Conservation (phyloP, 1,139 yeast species). For the Casaregolazyma lundiana region DNA sequence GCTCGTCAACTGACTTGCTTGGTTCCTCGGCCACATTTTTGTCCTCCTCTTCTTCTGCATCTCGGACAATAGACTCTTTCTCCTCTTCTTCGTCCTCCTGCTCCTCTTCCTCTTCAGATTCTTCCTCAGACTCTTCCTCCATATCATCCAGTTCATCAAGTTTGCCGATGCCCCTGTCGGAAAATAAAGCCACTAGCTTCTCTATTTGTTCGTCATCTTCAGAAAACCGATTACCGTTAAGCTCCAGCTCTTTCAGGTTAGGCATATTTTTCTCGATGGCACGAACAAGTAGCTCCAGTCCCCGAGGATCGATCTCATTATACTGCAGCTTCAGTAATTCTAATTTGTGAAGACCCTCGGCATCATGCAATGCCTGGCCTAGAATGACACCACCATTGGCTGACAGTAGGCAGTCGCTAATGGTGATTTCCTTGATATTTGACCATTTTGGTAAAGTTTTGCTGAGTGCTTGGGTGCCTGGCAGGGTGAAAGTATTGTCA, state of each 20-base stretch:
- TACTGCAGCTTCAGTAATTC: slow-evolving; percentile 71
- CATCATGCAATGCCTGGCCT: slow-evolving; percentile 37
- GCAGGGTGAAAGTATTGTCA: slow-evolving; percentile 87
- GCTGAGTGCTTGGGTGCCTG: slow-evolving; percentile 75
- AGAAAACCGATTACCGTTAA: slow-evolving; percentile 86
- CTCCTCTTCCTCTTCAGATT: slow-evolving; percentile 70
- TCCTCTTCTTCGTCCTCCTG: slow-evolving; percentile 62
- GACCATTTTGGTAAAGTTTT: slow-evolving; percentile 52
- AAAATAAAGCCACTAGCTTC: slow-evolving; percentile 57
- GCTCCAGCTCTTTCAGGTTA: slow-evolving; percentile 60
- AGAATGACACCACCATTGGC: slow-evolving; percentile 60
- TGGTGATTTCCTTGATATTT: slow-evolving; percentile 65
- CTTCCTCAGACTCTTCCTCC: slow-evolving; percentile 86
- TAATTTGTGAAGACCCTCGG: slow-evolving; percentile 35
- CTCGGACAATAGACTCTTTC: slow-evolving; percentile 53
- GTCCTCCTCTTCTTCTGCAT: slow-evolving; percentile 49
- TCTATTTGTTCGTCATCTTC: slow-evolving; percentile 65
- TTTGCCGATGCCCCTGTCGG: slow-evolving; percentile 71
- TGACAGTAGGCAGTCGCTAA: slow-evolving; percentile 85
- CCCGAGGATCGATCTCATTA: slow-evolving; percentile 73
- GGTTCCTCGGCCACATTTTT: slow-evolving; percentile 35
- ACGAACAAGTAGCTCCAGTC: slow-evolving; percentile 53
- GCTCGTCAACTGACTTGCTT: slow-evolving; percentile 49
- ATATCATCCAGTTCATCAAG: slow-evolving; percentile 89
- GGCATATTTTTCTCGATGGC: slow-evolving; percentile 56